Evolutionary conservation across 257 asterid species (phyloP).

Genomic region (Verbascum thapsus): DNA sequence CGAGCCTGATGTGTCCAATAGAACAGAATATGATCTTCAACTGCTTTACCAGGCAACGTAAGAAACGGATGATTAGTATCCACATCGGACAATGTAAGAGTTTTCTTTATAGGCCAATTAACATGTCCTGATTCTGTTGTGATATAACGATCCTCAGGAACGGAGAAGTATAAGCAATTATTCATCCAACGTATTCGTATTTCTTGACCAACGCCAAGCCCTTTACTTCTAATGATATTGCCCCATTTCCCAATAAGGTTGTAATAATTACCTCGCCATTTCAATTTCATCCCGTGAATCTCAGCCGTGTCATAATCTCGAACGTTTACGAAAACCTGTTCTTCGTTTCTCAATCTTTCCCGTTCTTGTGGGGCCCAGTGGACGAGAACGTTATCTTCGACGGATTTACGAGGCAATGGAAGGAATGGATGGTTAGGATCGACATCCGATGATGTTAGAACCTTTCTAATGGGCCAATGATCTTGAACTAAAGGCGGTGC

Average conservation of each 20-base stretch:
- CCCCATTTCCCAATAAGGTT: constrained; percentile 64
- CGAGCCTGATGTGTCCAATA: constrained; percentile 52
- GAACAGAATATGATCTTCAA: constrained; percentile 56
- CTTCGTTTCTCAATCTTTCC: constrained; percentile 51
- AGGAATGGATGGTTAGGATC: constrained; percentile 57
- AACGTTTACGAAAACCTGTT: constrained; percentile 48
- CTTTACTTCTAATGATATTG: constrained; percentile 45
- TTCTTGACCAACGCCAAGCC: constrained; percentile 60
- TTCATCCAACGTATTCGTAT: constrained; percentile 49
- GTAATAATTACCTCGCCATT: too few species aligned
- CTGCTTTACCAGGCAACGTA: constrained; percentile 59
- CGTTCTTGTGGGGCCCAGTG: constrained; percentile 51
- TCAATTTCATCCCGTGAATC: constrained; percentile 44
- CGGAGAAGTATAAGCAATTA: constrained; percentile 50
- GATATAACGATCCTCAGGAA: constrained; percentile 39
- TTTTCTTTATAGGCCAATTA: constrained; percentile 56
- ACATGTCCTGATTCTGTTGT: constrained; percentile 43
- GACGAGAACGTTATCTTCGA: constrained; percentile 51
- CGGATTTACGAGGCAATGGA: constrained; percentile 50
- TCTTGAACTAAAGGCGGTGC: constrained; percentile 47
- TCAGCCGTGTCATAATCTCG: constrained; percentile 53
- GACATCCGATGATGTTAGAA: constrained; percentile 51
- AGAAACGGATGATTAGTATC: constrained; percentile 61
- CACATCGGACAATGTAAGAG: constrained; percentile 57
- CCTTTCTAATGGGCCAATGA: constrained; percentile 55